Evolutionary conservation across 2,329 filamentous ascomycete species (phyloP).

Genomic region (Alternaria triticina): DNA sequence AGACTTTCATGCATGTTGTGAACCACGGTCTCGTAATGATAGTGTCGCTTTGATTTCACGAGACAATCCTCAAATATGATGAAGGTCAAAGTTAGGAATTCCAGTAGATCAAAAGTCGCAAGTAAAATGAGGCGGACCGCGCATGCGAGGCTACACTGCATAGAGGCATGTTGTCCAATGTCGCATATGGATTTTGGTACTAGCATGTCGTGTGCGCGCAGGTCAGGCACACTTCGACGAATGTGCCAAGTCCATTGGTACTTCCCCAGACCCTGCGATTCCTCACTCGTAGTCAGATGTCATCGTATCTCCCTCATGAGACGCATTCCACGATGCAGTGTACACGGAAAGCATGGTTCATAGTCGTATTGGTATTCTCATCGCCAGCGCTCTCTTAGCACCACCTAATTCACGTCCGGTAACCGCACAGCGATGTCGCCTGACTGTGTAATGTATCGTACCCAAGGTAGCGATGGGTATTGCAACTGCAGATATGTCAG

Average conservation of each 20-base stretch:
- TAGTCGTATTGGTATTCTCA: background rate
- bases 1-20: background rate
- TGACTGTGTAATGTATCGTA: conserved; percentile 97
- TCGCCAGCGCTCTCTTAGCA: background rate
- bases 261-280: background rate
- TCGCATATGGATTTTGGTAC: background rate
- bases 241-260: background rate
- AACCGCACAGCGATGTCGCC: conserved; percentile 94
- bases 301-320: background rate
- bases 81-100: background rate
- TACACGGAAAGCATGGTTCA: background rate
- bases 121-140: background rate
- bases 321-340: background rate
- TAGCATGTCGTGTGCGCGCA: background rate
- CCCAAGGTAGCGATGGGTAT: conserved; percentile 98
- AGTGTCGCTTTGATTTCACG: background rate
- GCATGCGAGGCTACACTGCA: background rate
- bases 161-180: background rate
- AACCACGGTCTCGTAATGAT: background rate
- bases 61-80: background rate
- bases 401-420: conserved; percentile 77
- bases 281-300: background rate
- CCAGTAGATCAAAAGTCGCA: background rate
- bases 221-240: background rate
- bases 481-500: conserved; percentile 70